Evolutionary conservation across 2,329 filamentous ascomycete species (phyloP), one percentile per base, ranked within the genome.

Genomic region (Colletotrichum paranaense): DNA sequence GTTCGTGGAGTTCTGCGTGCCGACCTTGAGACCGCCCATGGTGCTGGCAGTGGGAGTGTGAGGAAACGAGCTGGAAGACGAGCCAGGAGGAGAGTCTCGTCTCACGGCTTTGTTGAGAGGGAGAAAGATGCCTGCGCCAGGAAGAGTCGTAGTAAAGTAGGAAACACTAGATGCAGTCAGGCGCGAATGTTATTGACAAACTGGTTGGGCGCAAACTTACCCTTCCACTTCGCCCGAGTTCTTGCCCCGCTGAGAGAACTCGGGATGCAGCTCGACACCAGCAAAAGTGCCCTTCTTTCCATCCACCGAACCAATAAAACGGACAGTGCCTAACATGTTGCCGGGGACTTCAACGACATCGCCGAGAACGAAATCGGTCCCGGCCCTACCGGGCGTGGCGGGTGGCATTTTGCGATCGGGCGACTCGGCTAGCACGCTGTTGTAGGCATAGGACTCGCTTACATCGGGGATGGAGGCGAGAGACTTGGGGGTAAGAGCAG

Each of bases 161-260:
- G 87, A 90, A 62, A 92, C 80, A 69, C 91, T 92, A 79, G 49
- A 28, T 28, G 24, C 28, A 70, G 62, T 53, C 32, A 75, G 68
- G 73, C 16, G 59, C 67, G 77, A 52, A 14, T 35, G 57, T 6
- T 49, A 14, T 24, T 26, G 16, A 67, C 58, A 64, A 55, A 76
- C 71, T 62, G 75, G 62, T 24, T 30, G 52, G 42, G 52, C 53
- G 65, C 52, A 55, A 75, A 70, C 90, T 83, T 88, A 96, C 94
- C 96, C 97, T 77, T 98, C 96, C 67, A 98, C 97, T 82, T 98
- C 95, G 75, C 97, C 97, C 79, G 90, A 97, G 80, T 99, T 99
- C 87, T 99, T 99, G 42, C 97, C 97, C 80, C 93, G 91, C 64
- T 88, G 83, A 42, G 95, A 94, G 85, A 93, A 97, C 77, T 97